Evolutionary conservation across 1,284 basidiomycete species (phyloP), one percentile per base, ranked within the genome.

Genomic region (Trametes versicolor): DNA sequence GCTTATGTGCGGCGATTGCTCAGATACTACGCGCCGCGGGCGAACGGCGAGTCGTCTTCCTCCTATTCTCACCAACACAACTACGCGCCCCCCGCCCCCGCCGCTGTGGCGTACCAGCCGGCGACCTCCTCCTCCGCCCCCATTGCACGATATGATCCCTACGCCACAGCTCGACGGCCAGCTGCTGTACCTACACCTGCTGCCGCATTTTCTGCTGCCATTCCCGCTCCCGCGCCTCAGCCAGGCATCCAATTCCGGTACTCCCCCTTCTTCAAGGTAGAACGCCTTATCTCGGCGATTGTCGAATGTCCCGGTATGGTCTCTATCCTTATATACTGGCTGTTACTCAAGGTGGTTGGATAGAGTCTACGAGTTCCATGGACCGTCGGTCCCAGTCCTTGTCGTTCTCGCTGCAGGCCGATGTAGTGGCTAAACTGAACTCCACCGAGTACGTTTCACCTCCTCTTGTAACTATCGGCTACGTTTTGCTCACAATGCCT

Each of bases 211-310:
- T 72, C 80, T 4, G 60, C 73, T 21, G 68, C 80, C 4, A 58
- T 73, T n/a, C 69, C 80, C 63, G 15, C 63, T 41, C 54, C 50
- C 10, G 51, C 60, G 25, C 56, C 63, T 5, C 49, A 60, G n/a
- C 65, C 68, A 12, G 45, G 74, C 34, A 89, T 95, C 60, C 86
- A 85, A 61, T 96, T 95, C 79, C 92, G 89, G 71, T 82, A 87
- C 19, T 94, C 92, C 0, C 94, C 94, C 0, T 96, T 95, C 75
- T 92, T 90, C 72, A 79, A 79, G 25, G 76, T 93, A 10, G 89
- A 93, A 58, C 87, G 91, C 68, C 73, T 82, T 2, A 85, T 94
- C 10, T 90, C 89, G 13, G 60, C 67, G 25, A 79, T 94, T 23
- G 80, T 83, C 12, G 90, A 93, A 76, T 93, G 93, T 75, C 90